phyloP scores from a whole-genome alignment of 495 filamentous ascomycete genomes.

The Melanomma pulvis-pyrius region DNA sequence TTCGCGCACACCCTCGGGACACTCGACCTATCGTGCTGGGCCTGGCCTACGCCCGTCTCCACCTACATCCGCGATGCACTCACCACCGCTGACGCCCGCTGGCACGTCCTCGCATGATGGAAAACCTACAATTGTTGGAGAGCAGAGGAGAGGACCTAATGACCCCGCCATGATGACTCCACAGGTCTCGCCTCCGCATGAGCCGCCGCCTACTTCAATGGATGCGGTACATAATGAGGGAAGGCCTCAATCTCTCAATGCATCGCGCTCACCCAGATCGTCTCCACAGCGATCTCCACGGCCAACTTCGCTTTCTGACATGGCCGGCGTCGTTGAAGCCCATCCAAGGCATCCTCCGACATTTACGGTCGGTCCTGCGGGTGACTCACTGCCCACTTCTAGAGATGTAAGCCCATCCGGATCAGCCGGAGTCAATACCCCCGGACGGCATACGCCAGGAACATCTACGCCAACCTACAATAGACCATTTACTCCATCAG shows the following conservation, averaged over 20 bases:
- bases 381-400: conserved; percentile 68
- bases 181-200: conserved; percentile 58
- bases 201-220: conserved; percentile 42
- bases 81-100: conserved; percentile 87
- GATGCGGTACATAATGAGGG: conserved; percentile 20
- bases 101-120: conserved; percentile 59
- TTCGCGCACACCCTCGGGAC: conserved; percentile 48
- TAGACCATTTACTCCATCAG: conserved; percentile 74
- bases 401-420: conserved; percentile 57
- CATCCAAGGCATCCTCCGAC: conserved; percentile 64
- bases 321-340: conserved; percentile 45
- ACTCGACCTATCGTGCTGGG: conserved; percentile 41
- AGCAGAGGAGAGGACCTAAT: conserved; percentile 23
- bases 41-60: conserved; percentile 52
- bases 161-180: conserved; percentile 66
- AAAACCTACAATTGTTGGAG: conserved; percentile 6
- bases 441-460: conserved; percentile 41
- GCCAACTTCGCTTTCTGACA: conserved; percentile 53
- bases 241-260: conserved; percentile 33
- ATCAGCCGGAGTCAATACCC: conserved; percentile 64
- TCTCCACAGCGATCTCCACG: conserved; percentile 43
- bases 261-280: conserved; percentile 44
- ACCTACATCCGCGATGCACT: conserved; percentile 68
- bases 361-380: conserved; percentile 71
- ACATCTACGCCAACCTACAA: conserved; percentile 47